These are phyloP conservation scores for Paecilomyces formosus DNA, from an alignment of 2,329 filamentous ascomycete genomes.

Conservation along the genomic window DNA sequence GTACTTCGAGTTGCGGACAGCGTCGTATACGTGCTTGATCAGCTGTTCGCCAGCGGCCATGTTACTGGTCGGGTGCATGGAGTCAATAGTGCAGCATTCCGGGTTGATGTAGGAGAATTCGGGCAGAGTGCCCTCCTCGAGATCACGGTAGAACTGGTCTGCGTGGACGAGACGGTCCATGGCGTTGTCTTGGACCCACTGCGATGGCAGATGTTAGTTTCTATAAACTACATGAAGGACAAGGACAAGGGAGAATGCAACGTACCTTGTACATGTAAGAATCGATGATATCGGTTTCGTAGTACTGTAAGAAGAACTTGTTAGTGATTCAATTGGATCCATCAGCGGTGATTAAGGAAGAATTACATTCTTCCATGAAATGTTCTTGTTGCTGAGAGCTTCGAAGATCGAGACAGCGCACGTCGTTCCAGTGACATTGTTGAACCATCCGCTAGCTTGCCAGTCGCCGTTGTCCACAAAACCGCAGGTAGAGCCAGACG, in stretches of 20 bases:
- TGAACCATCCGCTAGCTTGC: conserved; percentile 23
- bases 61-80: conserved; percentile 34
- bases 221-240: too few relatives aligned
- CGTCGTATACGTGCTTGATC: conserved; percentile 36
- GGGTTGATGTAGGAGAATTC: conserved; percentile 53
- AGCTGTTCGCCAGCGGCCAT: conserved; percentile 31
- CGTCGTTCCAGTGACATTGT: conserved; percentile 26
- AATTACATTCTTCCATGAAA: conserved; percentile 31
- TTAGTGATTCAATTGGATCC: background rate
- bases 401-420: conserved; percentile 33
- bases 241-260: background rate
- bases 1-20: conserved; percentile 31
- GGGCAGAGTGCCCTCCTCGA: conserved; percentile 56
- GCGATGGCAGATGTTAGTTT: background rate
- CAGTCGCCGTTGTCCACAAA: conserved; percentile 21
- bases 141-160: conserved; percentile 55
- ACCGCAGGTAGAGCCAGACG: conserved; percentile 27
- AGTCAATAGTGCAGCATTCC: conserved; percentile 29
- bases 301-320: conserved; percentile 18
- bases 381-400: conserved; percentile 24
- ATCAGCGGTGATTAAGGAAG: background rate
- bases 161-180: conserved; percentile 24
- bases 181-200: conserved; percentile 32
- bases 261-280: conserved; percentile 26
- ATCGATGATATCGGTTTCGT: conserved; percentile 30